Percentiles rank a stretch among this genome's conserved stretches.
Conservation (phyloP, 2,329 filamentous ascomycete species). For the Colletotrichum tofieldiae region DNA sequence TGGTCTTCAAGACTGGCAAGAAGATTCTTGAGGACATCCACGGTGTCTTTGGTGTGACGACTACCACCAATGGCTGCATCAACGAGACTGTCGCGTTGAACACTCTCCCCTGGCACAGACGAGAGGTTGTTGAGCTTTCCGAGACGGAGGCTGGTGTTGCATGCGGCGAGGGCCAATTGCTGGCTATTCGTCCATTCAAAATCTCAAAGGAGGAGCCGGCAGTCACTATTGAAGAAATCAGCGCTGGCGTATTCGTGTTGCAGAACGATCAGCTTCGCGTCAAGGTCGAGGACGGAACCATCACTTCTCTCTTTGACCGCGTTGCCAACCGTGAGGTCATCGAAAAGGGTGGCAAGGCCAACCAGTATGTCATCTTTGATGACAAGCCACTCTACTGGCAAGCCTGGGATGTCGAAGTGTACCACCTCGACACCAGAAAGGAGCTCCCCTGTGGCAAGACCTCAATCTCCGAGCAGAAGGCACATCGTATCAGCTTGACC, state of each 20-base stretch:
- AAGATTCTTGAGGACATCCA: conserved; percentile 80
- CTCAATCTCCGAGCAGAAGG: conserved; percentile 78
- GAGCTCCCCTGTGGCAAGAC: conserved; percentile 80
- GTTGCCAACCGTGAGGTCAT: conserved; percentile 83
- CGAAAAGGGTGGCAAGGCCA: conserved; percentile 81
- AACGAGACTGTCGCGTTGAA: conserved; percentile 78
- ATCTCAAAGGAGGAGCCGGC: conserved; percentile 59
- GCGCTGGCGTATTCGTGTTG: conserved; percentile 80
- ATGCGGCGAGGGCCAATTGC: conserved; percentile 68
- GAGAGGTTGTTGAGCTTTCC: conserved; percentile 79
- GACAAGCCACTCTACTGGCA: conserved; percentile 99
- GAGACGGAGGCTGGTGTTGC: conserved; percentile 68
- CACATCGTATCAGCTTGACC: conserved; percentile 84
- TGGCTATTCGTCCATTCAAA: conserved; percentile 68
- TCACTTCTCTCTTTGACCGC: conserved; percentile 88
- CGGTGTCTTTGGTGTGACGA: conserved; percentile 74
- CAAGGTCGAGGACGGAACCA: conserved; percentile 79
- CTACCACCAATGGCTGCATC: conserved; percentile 57
- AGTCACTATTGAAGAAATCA: conserved; percentile 67
- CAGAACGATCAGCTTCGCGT: conserved; percentile 84
- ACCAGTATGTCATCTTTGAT: conserved; percentile 94
- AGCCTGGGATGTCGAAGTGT: conserved; percentile 98
- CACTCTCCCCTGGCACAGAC: conserved; percentile 88
- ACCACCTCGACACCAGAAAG: conserved; percentile 88
- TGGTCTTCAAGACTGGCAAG: conserved; percentile 84